Percentiles rank a stretch among this genome's conserved stretches.
These are phyloP conservation scores for Mallotus japonicus DNA, from an alignment of 441 rosid species.

Conservation along the genomic window DNA sequence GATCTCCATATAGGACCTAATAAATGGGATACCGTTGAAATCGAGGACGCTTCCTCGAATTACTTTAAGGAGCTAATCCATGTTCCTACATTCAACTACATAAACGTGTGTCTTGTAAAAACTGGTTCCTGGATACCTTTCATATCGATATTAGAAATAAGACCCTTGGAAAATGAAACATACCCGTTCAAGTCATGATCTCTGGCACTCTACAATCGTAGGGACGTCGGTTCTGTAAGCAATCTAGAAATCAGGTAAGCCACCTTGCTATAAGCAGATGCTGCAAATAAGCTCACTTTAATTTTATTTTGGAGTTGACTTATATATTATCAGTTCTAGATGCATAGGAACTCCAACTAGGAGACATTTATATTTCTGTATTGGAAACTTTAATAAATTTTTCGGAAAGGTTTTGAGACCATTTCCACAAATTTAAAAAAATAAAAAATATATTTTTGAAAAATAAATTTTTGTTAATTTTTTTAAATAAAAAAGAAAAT, in stretches of 20 bases:
- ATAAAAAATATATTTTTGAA: no score
- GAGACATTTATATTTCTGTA: no score
- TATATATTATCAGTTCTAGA: neutral
- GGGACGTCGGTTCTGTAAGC: conserved; percentile 25
- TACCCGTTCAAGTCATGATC: conserved; percentile 36
- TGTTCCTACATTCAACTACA: conserved; percentile 18
- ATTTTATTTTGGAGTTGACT: no score
- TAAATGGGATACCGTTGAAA: conserved; percentile 32
- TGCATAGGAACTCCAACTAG: no score
- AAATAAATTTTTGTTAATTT: no score
- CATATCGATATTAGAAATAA: conserved; percentile 47
- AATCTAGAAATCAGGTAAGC: conserved; percentile 31
- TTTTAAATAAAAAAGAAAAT: no score
- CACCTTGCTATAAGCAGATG: neutral
- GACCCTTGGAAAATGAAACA: conserved; percentile 30
- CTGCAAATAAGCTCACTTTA: no score
- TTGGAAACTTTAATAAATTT: no score
- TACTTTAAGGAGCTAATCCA: conserved; percentile 32
- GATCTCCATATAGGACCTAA: conserved; percentile 41
- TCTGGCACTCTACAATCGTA: conserved; percentile 13
- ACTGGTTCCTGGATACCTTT: conserved; percentile 40
- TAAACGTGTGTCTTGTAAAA: conserved; percentile 47
- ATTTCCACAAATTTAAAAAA: no score
- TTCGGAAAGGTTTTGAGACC: no score
- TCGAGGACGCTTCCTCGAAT: neutral